phyloP scores from a whole-genome alignment of 1,139 yeast species.

The Wickerhamomyces sp. region DNA sequence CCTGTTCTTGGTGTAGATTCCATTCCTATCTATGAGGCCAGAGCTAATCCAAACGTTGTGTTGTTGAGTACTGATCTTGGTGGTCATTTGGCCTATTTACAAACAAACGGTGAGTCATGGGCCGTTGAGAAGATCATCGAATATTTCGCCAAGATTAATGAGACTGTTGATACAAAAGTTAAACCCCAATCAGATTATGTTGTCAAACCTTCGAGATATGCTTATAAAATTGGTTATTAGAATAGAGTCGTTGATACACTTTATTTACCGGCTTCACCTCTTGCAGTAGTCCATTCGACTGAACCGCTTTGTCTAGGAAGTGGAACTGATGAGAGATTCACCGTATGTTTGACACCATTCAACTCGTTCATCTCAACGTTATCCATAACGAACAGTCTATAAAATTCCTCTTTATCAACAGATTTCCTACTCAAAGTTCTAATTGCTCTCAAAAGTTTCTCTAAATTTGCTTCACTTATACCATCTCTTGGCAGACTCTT shows the following conservation, averaged over 20 bases:
- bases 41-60: conserved; percentile 62
- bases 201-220: conserved; percentile 13
- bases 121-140: conserved; percentile 58
- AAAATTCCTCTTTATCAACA: conserved; percentile 29
- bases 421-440: conserved; percentile 35
- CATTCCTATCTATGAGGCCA: conserved; percentile 59
- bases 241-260: not conserved
- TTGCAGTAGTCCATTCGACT: conserved; percentile 60
- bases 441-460: conserved; percentile 30
- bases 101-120: conserved; percentile 66
- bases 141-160: conserved; percentile 51
- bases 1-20: conserved; percentile 68
- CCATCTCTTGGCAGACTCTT: conserved; percentile 47
- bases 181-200: conserved; percentile 14
- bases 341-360: conserved; percentile 14
- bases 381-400: conserved; percentile 32
- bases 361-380: conserved; percentile 36
- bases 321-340: conserved; percentile 5
- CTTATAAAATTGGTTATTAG: conserved; percentile 14
- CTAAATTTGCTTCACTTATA: conserved; percentile 39
- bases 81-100: conserved; percentile 75
- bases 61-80: conserved; percentile 71
- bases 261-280: conserved; percentile 70
- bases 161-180: conserved; percentile 25
- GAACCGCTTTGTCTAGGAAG: conserved; percentile 71